phyloP scores from a whole-genome alignment of 305 asterid genomes.

The Ilex paraguariensis region DNA sequence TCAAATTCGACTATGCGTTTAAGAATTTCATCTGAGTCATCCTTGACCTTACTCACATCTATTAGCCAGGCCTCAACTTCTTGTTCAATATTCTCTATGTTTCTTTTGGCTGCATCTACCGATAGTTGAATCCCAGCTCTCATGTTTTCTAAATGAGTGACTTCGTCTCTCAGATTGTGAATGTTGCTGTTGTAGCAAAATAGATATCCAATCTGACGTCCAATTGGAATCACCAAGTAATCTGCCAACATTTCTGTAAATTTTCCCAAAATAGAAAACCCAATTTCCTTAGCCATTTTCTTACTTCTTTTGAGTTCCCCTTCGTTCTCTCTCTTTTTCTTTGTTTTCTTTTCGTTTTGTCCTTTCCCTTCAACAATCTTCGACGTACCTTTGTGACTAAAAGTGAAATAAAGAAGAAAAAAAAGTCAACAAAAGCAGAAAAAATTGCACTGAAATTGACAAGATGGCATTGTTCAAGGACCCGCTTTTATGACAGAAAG shows the following conservation, averaged over 20 bases:
- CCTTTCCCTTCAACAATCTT: no score
- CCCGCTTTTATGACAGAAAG: no score
- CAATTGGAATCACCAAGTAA: slow-evolving; percentile 3
- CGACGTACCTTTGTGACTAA: no score
- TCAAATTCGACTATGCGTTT: not conserved
- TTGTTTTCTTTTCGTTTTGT: no score
- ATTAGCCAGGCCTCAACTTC: slow-evolving; percentile 14
- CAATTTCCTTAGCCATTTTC: no score
- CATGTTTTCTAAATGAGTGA: not conserved
- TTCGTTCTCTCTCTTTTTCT: no score
- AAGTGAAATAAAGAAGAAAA: no score
- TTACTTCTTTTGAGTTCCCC: no score
- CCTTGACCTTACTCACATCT: not conserved
- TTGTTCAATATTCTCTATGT: slow-evolving; percentile 1
- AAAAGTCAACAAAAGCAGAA: no score
- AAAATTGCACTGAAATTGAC: no score
- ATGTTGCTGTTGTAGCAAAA: slow-evolving; percentile 15
- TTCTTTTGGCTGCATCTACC: slow-evolving; percentile 5
- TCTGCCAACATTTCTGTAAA: no score
- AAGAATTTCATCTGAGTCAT: not conserved
- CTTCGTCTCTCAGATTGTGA: slow-evolving; percentile 9
- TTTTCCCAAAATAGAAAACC: not conserved
- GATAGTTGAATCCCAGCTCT: slow-evolving; percentile 3
- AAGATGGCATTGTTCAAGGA: no score
- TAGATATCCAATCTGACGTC: slow-evolving; percentile 14